Base-by-base conservation (phyloP, 2,329 filamentous ascomycete genomes). In the Orbilia blumenaviensis region DNA sequence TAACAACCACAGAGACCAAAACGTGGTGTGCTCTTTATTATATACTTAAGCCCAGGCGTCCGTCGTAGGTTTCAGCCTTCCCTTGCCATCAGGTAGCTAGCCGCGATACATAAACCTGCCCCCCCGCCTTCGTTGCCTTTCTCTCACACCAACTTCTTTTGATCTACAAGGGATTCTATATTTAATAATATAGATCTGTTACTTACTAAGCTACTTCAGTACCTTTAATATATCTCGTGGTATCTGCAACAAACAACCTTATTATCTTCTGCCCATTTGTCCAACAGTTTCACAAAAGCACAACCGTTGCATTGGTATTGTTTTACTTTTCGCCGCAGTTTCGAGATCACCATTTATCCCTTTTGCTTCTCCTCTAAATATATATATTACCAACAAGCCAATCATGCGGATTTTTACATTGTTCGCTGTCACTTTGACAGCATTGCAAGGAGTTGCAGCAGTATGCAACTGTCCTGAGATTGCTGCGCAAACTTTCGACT, bases 21-120 rank as follows among this genome's bases (percentile, higher is more conserved):
- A 68, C 58, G 72, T 76, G 64, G 72, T 68, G 54, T 29, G 62
- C 54, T 56, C 46, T 66, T 6, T 25, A 34, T 41, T 68, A 68
- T 75, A 62, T 64, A 54, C 54, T 25, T 18, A 60, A 38, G 44
- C 3, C 46, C 66, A 74, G 64, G 62, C 63, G 46, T 60, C 71
- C 46, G 63, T 42, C 56, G 23, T 32, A n/a, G 16, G 64, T 69
- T 76, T 76, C 72, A 67, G 72, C 62, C 58, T 38, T 61, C 44
- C n/a, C 46, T 60, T 27, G 27, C 56, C 21, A 38, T 42, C 58
- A 46, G 67, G 50, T 52, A 46, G 36, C 63, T 67, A 71, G 16
- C 58, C 34, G 52, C 23, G 64, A 69, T 76, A 76, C 64, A 76
- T 76, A 76, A 69, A 76, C 41, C 38, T 60, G 41, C 71, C 44